phyloP scores from a whole-genome alignment of 805 yeast genomes.

The Brettanomyces naardenensis region DNA sequence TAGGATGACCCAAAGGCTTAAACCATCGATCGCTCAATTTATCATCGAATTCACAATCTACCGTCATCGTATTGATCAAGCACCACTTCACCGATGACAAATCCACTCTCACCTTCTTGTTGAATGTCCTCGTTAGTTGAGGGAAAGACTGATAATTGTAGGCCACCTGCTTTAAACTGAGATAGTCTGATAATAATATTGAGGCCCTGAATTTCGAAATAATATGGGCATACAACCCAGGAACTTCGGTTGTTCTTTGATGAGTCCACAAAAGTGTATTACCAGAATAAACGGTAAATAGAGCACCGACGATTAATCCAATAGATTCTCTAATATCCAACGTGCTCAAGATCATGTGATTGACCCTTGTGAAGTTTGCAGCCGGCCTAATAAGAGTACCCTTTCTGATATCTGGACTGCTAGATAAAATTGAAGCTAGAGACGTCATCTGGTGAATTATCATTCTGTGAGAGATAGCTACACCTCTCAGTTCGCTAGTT shows the following conservation, averaged over 20 bases:
- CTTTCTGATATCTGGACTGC: constrained; percentile 34
- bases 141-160: constrained; percentile 92
- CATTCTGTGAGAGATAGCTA: constrained; percentile 84
- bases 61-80: constrained; percentile 76
- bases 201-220: constrained; percentile 66
- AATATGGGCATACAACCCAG: constrained; percentile 81
- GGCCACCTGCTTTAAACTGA: constrained; percentile 82
- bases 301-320: constrained; percentile 75
- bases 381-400: constrained; percentile 43
- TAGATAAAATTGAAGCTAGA: constrained; percentile 58
- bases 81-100: constrained; percentile 83
- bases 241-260: constrained; percentile 59
- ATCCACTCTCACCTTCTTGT: constrained; percentile 67
- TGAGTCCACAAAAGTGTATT: constrained; percentile 77
- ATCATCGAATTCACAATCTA: constrained; percentile 89
- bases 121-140: constrained; percentile 69
- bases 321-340: constrained; percentile 71
- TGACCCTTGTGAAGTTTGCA: constrained; percentile 36
- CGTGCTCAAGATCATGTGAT: constrained; percentile 53
- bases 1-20: constrained; percentile 78
- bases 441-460: constrained; percentile 83
- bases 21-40: constrained; percentile 86
- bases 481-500: constrained; percentile 86
- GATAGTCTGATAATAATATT: constrained; percentile 73
- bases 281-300: constrained; percentile 80